Conservation (phyloP, 148 eudicot species). For the Camellia sinensis region DNA sequence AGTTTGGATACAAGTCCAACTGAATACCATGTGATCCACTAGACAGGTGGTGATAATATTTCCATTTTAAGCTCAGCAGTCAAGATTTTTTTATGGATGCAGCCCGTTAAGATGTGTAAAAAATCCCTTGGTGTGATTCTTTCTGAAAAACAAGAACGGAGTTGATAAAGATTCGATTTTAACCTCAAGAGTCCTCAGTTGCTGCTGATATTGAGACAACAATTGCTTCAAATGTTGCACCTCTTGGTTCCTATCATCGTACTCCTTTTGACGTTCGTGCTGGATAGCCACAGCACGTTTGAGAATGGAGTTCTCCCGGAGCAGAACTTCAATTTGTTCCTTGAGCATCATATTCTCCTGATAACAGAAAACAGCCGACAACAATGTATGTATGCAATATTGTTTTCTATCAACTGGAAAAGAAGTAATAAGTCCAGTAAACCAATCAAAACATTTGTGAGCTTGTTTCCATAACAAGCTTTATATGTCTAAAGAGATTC, state of each 20-base stretch:
- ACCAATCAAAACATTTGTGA: not conserved
- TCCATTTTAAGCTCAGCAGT: not conserved
- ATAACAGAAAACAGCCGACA: not conserved
- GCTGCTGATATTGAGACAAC: slow-evolving; percentile 78
- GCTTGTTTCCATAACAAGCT: not conserved
- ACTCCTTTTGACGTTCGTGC: slow-evolving; percentile 80
- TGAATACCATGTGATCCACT: not conserved
- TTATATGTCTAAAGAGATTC: not conserved
- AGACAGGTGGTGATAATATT: not conserved
- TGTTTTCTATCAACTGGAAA: not conserved
- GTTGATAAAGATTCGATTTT: not conserved
- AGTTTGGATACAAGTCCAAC: not conserved
- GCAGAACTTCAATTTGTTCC: slow-evolving; percentile 64
- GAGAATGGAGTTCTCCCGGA: slow-evolving; percentile 68
- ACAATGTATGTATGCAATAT: not conserved
- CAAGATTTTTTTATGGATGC: not conserved
- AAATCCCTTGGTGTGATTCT: not conserved
- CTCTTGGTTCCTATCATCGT: slow-evolving; percentile 61
- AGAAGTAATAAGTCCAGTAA: not conserved
- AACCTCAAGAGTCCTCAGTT: slow-evolving; percentile 79
- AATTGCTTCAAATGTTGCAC: slow-evolving; percentile 72
- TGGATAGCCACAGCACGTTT: slow-evolving; percentile 83
- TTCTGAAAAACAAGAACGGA: not conserved
- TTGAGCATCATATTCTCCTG: slow-evolving; percentile 78
- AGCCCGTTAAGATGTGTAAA: slow-evolving; percentile 15